These are phyloP conservation scores for Trichophyton verrucosum DNA, from an alignment of 2,329 filamentous ascomycete genomes.

Conservation along the genomic window DNA sequence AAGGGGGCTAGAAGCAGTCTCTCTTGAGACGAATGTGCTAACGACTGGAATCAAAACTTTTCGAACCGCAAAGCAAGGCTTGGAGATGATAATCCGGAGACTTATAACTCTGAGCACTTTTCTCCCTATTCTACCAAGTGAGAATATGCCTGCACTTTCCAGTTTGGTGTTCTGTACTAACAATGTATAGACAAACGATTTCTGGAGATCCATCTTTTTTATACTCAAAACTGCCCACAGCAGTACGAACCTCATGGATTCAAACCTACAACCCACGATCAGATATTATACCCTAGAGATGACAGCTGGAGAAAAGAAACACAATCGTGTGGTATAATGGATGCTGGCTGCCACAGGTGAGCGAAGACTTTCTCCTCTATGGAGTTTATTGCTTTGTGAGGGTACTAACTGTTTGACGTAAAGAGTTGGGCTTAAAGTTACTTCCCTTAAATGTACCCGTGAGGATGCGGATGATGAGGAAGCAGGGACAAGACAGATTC, in stretches of 20 bases:
- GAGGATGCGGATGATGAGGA: conserved; percentile 15
- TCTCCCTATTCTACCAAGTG: conserved; percentile 34
- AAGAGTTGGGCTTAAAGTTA: conserved; percentile 26
- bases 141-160: conserved; percentile 2
- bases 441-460: conserved; percentile 23
- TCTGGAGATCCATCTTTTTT: conserved; percentile 35
- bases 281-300: conserved; percentile 26
- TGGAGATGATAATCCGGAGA: conserved; percentile 33
- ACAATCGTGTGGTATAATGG: conserved; percentile 22
- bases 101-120: conserved; percentile 28
- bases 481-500: conserved; percentile 15
- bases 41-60: conserved; percentile 26
- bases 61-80: conserved; percentile 28
- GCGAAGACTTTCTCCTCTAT: not conserved
- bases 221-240: conserved; percentile 29
- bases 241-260: conserved; percentile 35
- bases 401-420: conserved; percentile 10
- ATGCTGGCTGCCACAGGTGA: conserved; percentile 31
- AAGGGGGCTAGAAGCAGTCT: conserved; percentile 21
- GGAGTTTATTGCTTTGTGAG: not conserved
- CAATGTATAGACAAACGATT: conserved; percentile 24
- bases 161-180: not conserved
- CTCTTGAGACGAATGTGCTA: conserved; percentile 19
- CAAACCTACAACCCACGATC: conserved; percentile 17
- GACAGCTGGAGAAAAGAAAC: conserved; percentile 29